Evolutionary conservation across 805 yeast species (phyloP), one percentile per base, ranked within the genome.

Genomic region (Pichia membranifaciens): DNA sequence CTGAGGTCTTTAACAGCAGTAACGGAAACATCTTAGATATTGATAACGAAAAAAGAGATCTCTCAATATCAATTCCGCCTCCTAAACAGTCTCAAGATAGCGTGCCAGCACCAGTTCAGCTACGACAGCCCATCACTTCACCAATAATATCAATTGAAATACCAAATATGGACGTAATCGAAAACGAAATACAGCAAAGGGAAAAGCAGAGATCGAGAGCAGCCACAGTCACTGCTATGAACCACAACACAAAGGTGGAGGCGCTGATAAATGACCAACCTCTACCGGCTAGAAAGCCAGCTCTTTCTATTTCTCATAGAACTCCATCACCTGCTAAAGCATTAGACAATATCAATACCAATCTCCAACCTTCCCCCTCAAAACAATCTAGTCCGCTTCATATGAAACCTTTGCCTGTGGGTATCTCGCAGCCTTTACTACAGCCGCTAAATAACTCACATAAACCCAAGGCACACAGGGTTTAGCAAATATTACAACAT

Each of bases 111-210:
- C 29, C 42, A 5, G 33, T 20, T 39, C 38, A 37, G 41, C n/a
- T 38, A 1, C 38, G 48, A 32, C 50, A 40, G 35, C 43, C 38
- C 12, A 18, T 42, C 4, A 23, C 29, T 9, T 76, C 84, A 0
- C 84, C 87, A 2, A 71, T 83, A 2, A 76, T 75, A 25, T 76
- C 76, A 50, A 76, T 76, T 50, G 90, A 84, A 59, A 85, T 84
- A 37, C 91, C 91, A 4, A 79, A 74, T 52, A 78, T 82, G 75
- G 82, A 77, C 36, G 22, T 38, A 7, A 48, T 48, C 35, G 45
- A 50, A 38, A 29, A 22, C 31, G 20, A 43, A 36, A 48, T 32
- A 49, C 50, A 43, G 25, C 57, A 52, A 43, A 45, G 48, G 28
- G 54, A 51, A 37, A 49, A 49, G 16, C 54, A 51, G 28, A 51